Conservation (phyloP, 352 stramenopile species). For the Lagenidium giganteum region DNA sequence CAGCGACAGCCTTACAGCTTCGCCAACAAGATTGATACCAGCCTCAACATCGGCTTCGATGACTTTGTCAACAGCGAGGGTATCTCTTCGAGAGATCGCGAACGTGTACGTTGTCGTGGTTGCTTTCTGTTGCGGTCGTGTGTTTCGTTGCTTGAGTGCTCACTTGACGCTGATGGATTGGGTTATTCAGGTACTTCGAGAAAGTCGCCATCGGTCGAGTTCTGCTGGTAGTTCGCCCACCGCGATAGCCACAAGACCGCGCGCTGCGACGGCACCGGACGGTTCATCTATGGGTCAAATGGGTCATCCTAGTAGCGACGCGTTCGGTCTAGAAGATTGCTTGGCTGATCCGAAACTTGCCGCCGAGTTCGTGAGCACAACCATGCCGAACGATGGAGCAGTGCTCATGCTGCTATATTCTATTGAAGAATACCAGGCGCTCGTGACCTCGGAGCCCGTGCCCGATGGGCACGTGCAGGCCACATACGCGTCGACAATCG, state of each 20-base stretch:
- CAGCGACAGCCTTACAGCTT: too few relatives aligned
- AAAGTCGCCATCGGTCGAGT: conserved; percentile 10
- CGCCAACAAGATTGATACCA: background rate
- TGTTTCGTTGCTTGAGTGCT: background rate
- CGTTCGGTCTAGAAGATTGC: conserved; percentile 27
- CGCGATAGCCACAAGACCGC: background rate
- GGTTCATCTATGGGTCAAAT: background rate
- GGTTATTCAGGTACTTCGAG: too few relatives aligned
- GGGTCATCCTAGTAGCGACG: background rate
- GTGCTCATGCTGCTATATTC: conserved; percentile 33
- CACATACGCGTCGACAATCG: conserved; percentile 20
- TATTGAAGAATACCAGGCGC: conserved; percentile 36
- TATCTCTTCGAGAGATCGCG: background rate
- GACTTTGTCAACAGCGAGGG: conserved; percentile 15
- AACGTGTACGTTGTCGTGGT: conserved; percentile 2
- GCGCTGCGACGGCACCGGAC: too few relatives aligned
- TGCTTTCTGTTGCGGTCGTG: conserved; percentile 15
- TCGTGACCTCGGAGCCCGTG: conserved; percentile 17
- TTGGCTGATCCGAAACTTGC: conserved; percentile 36
- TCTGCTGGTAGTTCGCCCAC: conserved; percentile 8
- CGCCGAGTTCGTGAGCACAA: conserved; percentile 32
- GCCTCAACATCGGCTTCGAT: conserved; percentile 19
- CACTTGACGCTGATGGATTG: background rate
- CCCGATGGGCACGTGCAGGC: conserved; percentile 18
- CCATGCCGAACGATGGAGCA: conserved; percentile 25